Evolutionary conservation across 2,329 filamentous ascomycete genomes (phyloP), one percentile per base, ranked within the genome.

Genomic region (Phaeophleospora eucalypticola): DNA sequence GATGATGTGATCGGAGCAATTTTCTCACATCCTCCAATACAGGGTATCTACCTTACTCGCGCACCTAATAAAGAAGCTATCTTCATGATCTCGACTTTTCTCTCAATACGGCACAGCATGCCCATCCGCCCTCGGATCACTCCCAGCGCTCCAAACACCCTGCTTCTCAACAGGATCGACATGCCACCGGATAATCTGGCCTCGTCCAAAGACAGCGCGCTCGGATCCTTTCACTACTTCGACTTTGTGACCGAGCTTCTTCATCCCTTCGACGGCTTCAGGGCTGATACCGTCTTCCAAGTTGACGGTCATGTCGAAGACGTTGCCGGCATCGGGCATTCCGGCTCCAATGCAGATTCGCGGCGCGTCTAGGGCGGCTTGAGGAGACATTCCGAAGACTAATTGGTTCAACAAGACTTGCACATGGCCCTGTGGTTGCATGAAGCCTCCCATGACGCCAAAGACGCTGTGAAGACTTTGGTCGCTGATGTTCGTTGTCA

Each of bases 401-500:
- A 95, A 70, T 79, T 95, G 90, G 56, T 94, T 95, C 2, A 97
- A 75, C 8, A 98, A 71, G 0, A 95, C 89, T 68, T 97, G 93
- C 0, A 97, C 84, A 51, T 97, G 93, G 17, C 91, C 93, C 68
- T 97, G 93, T 0, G 93, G 93, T 71, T 98, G 93, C 87, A 97
- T 97, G 70, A 94, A 97, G 2, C 89, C 91, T 43, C 93, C 93
- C 93, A 97, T 97, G 50, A 97, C 91, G 43, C 93, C 93, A 61
- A 91, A 96, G 0, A 95, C 86, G 3, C 82, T 86, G 66, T 95
- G 87, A 46, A 97, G 71, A 40, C 79, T 83, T 19, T 81, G 80
- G 58, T 94, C 89, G 3, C 72, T 71, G 15, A 80, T 65, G 57
- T 93, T 89, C 0, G 93, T 97, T 15, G 91, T 82, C 67, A 97